Percentiles rank a stretch among this genome's conserved stretches.
These are phyloP conservation scores for Hermanozyma aechmeae DNA, from an alignment of 805 yeast genomes.

Conservation along the genomic window DNA sequence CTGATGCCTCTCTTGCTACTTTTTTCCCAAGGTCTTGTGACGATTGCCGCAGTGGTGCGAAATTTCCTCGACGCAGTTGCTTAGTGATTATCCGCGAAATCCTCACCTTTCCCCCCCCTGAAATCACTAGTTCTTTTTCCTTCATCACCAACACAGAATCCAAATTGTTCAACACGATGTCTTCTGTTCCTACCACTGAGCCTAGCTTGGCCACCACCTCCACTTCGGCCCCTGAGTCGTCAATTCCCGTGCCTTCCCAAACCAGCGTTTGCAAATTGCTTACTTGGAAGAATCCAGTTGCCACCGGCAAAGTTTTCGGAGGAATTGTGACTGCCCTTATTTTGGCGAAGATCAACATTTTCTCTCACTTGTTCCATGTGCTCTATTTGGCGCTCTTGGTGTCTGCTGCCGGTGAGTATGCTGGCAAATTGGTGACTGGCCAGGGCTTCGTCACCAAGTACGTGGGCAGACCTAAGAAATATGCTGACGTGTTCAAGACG, in stretches of 20 bases:
- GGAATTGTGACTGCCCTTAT: constrained; percentile 46
- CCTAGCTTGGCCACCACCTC: too few species aligned
- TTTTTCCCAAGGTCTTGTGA: too few species aligned
- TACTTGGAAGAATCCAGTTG: constrained; percentile 69
- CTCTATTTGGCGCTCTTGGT: constrained; percentile 48
- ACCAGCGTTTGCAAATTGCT: constrained; percentile 29
- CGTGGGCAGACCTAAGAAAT: constrained; percentile 40
- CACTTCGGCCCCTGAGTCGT: too few species aligned
- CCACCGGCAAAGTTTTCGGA: constrained; percentile 71
- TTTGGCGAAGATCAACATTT: constrained; percentile 54
- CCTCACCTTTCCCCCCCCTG: too few species aligned
- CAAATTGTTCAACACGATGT: too few species aligned
- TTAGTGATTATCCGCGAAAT: too few species aligned
- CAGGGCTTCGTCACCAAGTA: constrained; percentile 72
- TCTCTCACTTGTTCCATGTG: constrained; percentile 52
- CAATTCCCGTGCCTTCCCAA: constrained; percentile 3
- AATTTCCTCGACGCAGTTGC: too few species aligned
- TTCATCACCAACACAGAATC: too few species aligned
- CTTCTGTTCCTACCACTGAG: too few species aligned
- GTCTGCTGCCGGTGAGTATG: constrained; percentile 70
- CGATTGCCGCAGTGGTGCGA: too few species aligned
- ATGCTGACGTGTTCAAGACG: constrained; percentile 26
- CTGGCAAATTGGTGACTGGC: constrained; percentile 65
- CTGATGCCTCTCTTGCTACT: too few species aligned
- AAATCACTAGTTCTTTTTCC: too few species aligned